Base-by-base conservation (phyloP, 2,329 filamentous ascomycete species). In the Aspergillus sp. region DNA sequence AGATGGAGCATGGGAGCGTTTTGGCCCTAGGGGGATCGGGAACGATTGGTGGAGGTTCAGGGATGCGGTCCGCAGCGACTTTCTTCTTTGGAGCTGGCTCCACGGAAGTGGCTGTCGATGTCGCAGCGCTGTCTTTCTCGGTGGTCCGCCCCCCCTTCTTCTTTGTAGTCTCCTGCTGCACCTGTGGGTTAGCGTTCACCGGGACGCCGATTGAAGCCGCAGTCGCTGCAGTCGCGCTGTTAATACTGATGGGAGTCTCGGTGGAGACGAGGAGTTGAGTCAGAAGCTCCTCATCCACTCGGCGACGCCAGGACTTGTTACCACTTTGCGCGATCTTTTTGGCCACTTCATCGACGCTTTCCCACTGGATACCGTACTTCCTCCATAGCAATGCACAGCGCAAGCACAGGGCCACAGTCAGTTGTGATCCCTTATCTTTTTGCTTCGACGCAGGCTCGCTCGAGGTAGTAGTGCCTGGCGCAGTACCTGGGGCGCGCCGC, bases 321-420 rank as follows among this genome's bases (percentile, higher is more conserved):
- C 92, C 91, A 49, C 88, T 86, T 64, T 90, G 87, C 1, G 88
- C 86, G 44, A 96, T 88, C 78, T 96, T 96, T 79, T 93, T 96
- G 41, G 89, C 86, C 39, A 96, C 86, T 69, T 98, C 94, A 44
- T 98, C 95, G 13, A 92, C 85, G 66, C 96, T 91, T 75, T 98
- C 95, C 88, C 92, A 99, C 66, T 96, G 91, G 63, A 99, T 92
- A 15, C 90, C 94, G 75, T 99, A 99, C 65, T 94, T 91, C 53
- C 95, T 89, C 95, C 95, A 99, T 8, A 99, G 81, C 70, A 95
- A 88, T 25, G 93, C 93, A 72, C 95, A 99, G 61, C 94, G 88
- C 60, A 92, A 85, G 73, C 95, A 99, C 4, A 99, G 84, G 3
- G 94, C 93, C 52, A 93, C 84, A 17, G 96, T 86, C 38, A 90